phyloP scores from a whole-genome alignment of 768 basidiomycete species.

The Erythrobasidium yunnanense region DNA sequence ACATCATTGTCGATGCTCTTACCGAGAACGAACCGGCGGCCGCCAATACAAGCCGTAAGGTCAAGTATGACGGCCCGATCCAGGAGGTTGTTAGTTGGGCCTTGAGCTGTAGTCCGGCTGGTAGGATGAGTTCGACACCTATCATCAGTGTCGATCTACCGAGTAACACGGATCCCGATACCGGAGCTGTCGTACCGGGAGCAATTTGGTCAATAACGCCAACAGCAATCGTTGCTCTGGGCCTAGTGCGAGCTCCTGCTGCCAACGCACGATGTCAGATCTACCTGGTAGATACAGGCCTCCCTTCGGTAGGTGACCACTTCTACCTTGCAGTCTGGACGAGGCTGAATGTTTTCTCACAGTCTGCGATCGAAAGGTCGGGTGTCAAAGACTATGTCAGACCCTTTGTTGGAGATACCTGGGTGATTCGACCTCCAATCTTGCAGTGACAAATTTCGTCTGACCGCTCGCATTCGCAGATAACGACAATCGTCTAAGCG shows the following conservation, averaged over 20 bases:
- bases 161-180: slow-evolving; percentile 26
- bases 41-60: not conserved
- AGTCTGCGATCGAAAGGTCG: slow-evolving; percentile 12
- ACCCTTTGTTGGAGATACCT: slow-evolving; percentile 7
- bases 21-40: slow-evolving; percentile 24
- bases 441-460: not conserved
- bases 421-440: not conserved
- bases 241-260: not conserved
- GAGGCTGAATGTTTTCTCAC: not conserved
- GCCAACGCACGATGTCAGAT: slow-evolving; percentile 1
- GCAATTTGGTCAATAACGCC: slow-evolving; percentile 21
- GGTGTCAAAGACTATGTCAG: slow-evolving; percentile 9
- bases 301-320: slow-evolving; percentile 1
- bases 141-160: slow-evolving; percentile 27
- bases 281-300: slow-evolving; percentile 7
- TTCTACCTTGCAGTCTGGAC: not conserved
- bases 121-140: not conserved
- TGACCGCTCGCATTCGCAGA: not conserved
- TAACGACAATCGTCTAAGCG: too few species aligned
- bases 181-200: slow-evolving; percentile 5
- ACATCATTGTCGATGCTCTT: slow-evolving; percentile 27
- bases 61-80: not conserved
- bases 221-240: slow-evolving; percentile 11
- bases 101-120: slow-evolving; percentile 2
- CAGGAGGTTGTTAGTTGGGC: slow-evolving; percentile 20